Conservation (phyloP, 306 rosid genomes). For the Prunus campanulata region DNA sequence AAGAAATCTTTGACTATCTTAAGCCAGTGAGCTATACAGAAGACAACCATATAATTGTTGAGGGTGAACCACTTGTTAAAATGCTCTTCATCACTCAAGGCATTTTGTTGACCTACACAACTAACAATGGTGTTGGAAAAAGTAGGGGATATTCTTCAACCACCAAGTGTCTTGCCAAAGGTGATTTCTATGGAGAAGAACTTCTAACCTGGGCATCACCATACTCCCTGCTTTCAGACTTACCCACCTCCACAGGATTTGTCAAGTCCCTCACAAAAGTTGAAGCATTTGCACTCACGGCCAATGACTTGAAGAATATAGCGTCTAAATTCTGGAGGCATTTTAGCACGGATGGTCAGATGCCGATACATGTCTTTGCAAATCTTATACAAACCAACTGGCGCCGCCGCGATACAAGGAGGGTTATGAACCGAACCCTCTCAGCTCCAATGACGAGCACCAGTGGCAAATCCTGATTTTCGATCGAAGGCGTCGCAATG, state of each 20-base stretch:
- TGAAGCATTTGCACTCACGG: neutral
- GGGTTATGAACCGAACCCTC: neutral
- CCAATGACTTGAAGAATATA: neutral
- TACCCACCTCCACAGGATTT: conserved; percentile 40
- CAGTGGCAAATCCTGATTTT: too few relatives aligned
- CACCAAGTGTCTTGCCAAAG: neutral
- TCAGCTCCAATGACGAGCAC: neutral
- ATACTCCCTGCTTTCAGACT: conserved; percentile 27
- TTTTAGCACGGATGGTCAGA: neutral
- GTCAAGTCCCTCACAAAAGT: conserved; percentile 10
- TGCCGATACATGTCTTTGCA: neutral
- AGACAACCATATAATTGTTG: neutral
- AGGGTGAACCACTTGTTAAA: neutral
- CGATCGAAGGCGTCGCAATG: too few relatives aligned
- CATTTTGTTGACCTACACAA: neutral
- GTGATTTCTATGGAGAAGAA: conserved; percentile 10
- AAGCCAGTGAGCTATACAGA: neutral
- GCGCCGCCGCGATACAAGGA: neutral
- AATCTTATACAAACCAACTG: neutral
- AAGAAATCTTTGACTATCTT: neutral
- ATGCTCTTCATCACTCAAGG: neutral
- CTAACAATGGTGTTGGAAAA: neutral
- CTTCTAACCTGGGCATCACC: conserved; percentile 31
- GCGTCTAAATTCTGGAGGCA: neutral
- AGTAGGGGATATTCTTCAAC: neutral